Evolutionary conservation across 2,329 filamentous ascomycete genomes (phyloP).

Genomic region (Colletotrichum endophyticum): DNA sequence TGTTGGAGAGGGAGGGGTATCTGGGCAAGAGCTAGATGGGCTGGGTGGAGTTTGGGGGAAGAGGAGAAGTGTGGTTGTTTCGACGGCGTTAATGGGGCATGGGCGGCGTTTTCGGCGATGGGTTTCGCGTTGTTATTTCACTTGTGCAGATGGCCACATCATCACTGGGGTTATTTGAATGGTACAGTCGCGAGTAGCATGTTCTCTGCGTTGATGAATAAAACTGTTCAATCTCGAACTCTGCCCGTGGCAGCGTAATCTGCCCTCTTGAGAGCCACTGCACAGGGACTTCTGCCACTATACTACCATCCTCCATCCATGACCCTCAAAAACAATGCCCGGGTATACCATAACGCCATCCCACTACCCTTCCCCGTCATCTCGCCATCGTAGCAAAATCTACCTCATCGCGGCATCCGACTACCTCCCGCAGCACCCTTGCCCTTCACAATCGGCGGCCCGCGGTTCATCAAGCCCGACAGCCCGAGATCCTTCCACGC

Average conservation of each 20-base stretch:
- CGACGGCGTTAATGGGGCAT: slow-evolving; percentile 24
- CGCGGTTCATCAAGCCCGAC: slow-evolving; percentile 71
- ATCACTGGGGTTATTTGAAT: neutral
- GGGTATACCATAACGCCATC: slow-evolving; percentile 16
- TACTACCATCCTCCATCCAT: neutral
- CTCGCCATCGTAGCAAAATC: neutral
- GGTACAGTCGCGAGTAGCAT: neutral
- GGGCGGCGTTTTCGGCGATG: slow-evolving; percentile 26
- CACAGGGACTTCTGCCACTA: neutral
- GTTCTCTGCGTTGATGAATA: neutral
- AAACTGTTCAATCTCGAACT: neutral
- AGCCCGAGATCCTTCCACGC: slow-evolving; percentile 82
- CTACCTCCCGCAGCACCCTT: slow-evolving; percentile 20
- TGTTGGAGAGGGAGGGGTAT: slow-evolving; percentile 89
- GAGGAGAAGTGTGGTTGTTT: neutral
- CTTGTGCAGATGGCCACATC: neutral
- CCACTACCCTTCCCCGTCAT: neutral
- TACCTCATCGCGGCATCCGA: slow-evolving; percentile 9
- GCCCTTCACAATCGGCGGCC: slow-evolving; percentile 41
- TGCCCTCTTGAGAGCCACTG: neutral
- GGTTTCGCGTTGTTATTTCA: neutral
- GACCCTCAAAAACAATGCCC: neutral
- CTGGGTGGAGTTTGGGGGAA: neutral
- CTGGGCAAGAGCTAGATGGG: slow-evolving; percentile 60
- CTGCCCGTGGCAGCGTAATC: neutral